Evolutionary conservation across 345 rosid species (phyloP), one percentile per base, ranked within the genome.

Genomic region (Corchorus capsularis): DNA sequence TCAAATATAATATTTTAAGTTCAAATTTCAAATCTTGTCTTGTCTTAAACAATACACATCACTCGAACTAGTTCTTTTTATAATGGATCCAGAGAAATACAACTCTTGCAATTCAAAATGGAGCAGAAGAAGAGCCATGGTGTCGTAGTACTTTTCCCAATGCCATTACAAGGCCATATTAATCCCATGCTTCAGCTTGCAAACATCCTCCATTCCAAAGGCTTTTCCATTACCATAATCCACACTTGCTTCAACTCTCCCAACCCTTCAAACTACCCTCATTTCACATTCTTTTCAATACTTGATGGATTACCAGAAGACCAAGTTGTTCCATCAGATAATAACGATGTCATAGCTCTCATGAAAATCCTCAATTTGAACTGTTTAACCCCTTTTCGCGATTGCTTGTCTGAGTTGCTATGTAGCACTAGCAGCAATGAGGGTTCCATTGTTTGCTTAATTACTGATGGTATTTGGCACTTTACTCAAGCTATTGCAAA

Each of bases 221-320:
- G 27, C 0, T 27, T 27, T 27, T 27, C 27, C 27, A 27, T 27
- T 27, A 27, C 27, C 27, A 69, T 89, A 16, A 76, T 87, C 75
- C 93, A 89, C 75, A 84, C 90, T 47, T 73, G 65, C 4, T 84
- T 79, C 77, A 92, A 90, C 86, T 86, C 75, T 39, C 93, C 90
- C 0, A 71, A 85, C 62, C 69, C 90, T 53, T 79, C 86, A n/a
- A 77, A 72, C 59, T 73, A 82, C 77, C 88, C 91, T 61, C 81
- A 78, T 81, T 85, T 92, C 80, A 71, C 78, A 63, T 90, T 92
- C 69, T 69, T 59, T 63, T 72, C 85, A 4, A 81, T 92, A 66
- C 50, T 79, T 11, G 83, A 80, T 16, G 81, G 77, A 64, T 10
- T 87, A 7, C 17, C 63, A 0, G 79, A 75, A 55, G 19, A n/a